These are phyloP conservation scores for Stereocaulon alpinum DNA, from an alignment of 495 filamentous ascomycete species.

Conservation along the genomic window DNA sequence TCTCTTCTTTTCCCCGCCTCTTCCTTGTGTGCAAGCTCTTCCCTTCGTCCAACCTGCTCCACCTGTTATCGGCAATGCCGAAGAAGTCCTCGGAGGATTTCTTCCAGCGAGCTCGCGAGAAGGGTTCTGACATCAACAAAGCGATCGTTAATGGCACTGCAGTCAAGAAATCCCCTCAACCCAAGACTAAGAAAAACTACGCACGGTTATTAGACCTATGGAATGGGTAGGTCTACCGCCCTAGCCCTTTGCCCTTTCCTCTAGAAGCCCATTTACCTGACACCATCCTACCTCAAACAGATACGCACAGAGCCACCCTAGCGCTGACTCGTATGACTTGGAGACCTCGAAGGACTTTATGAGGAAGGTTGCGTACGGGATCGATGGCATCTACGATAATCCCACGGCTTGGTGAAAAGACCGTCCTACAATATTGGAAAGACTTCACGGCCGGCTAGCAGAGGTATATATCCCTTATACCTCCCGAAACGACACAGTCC, in stretches of 20 bases:
- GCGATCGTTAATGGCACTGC: neutral
- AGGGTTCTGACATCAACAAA: constrained; percentile 1
- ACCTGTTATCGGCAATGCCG: neutral
- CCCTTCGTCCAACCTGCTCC: neutral
- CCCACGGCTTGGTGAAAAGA: neutral
- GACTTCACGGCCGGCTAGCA: neutral
- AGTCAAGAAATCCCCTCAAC: neutral
- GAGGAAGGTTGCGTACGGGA: neutral
- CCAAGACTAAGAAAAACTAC: neutral
- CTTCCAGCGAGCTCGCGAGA: constrained; percentile 9
- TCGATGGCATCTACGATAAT: neutral
- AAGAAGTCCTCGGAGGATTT: constrained; percentile 9
- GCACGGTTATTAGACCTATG: neutral
- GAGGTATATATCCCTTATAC: neutral
- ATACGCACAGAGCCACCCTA: neutral
- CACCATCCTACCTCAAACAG: neutral
- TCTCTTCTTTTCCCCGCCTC: neutral
- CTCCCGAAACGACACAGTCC: neutral
- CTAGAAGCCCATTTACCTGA: neutral
- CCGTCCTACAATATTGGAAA: neutral
- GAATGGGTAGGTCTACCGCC: neutral
- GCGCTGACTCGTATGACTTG: neutral
- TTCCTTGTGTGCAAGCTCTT: neutral
- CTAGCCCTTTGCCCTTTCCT: neutral
- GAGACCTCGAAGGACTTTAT: neutral